Base-by-base conservation (phyloP, 345 rosid genomes). In the Microthlaspi erraticum region DNA sequence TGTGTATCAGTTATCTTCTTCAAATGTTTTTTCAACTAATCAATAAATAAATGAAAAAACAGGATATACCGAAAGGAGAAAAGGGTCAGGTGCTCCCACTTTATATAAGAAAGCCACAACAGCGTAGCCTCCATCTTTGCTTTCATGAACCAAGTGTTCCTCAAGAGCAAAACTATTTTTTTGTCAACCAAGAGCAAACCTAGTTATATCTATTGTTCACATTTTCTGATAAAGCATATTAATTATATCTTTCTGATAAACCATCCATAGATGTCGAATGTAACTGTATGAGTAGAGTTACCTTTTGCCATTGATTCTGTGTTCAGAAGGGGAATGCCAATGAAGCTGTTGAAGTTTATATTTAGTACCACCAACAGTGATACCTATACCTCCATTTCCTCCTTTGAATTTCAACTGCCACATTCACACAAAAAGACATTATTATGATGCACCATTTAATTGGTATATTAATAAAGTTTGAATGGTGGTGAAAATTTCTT, bases 291-390 rank as follows among this genome's bases (percentile, higher is more conserved):
- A 46, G 60, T 14, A 51, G 3, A 44, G 0, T 20, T 19, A 82
- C 89, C 86, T 88, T 23, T 77, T 81, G 69, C 89, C 89, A 59
- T 88, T 81, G 58, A 88, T 70, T 64, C 86, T 65, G 32, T 88
- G 92, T 80, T 88, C 92, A 6, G 95, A 88, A 60, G 95, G 95
- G 7, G 91, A 80, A 70, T 88, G 91, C 92, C 97, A 91, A 55
- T 88, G 97, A 52, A 70, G 77, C 71, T 87, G 92, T 31, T 71
- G 71, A 36, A 91, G 92, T 34, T 74, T 14, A 66, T 81, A 88
- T 20, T 42, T 63, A 0, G 58, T 77, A 18, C 74, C 81, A 58
- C 69, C 71, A 3, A 87, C 29, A 55, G 37, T 34, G 33, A 87
- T 29, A 29, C 78, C 83, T 50, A 85, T 79, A 1, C 85, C 97